Conservation (phyloP, 2,329 filamentous ascomycete species). For the Stagonosporopsis rhizophila region DNA sequence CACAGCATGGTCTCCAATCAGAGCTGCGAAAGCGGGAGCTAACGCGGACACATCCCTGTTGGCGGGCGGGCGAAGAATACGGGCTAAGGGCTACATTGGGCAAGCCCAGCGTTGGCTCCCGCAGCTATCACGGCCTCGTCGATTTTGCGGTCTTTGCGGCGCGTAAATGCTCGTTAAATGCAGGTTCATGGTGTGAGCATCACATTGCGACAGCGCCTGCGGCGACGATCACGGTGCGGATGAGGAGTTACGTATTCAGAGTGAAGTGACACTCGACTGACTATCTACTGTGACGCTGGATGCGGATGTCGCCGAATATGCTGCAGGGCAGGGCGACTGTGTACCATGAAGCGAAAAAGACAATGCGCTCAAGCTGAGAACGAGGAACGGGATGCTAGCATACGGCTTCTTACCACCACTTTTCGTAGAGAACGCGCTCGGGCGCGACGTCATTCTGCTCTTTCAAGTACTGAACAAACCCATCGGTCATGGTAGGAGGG, state of each 20-base stretch:
- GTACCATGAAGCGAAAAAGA: constrained; percentile 11
- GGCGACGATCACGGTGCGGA: constrained; percentile 1
- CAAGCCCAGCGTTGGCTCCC: constrained; percentile 17
- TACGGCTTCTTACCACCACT: constrained; percentile 56
- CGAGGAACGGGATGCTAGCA: constrained; percentile 7
- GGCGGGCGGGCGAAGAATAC: constrained; percentile 7
- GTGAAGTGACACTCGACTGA: constrained; percentile 20
- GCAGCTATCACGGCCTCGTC: constrained; percentile 12
- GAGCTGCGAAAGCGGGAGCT: constrained; percentile 15
- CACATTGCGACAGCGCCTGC: constrained; percentile 30
- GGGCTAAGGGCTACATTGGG: constrained; percentile 1
- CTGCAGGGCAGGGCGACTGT: background rate
- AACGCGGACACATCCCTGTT: constrained; percentile 10
- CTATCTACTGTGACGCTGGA: constrained; percentile 17
- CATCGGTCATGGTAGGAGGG: constrained; percentile 57
- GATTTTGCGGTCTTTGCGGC: constrained; percentile 34
- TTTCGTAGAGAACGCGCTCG: constrained; percentile 57
- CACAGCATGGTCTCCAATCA: constrained; percentile 33
- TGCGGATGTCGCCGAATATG: constrained; percentile 9
- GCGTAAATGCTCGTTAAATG: constrained; percentile 34
- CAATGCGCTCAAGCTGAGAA: constrained; percentile 6
- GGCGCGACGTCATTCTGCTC: constrained; percentile 48
- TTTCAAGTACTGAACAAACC: constrained; percentile 51
- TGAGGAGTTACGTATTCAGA: constrained; percentile 17
- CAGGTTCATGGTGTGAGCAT: constrained; percentile 30